Base-by-base conservation (phyloP, 2,329 filamentous ascomycete genomes). In the Exophiala spinifera region DNA sequence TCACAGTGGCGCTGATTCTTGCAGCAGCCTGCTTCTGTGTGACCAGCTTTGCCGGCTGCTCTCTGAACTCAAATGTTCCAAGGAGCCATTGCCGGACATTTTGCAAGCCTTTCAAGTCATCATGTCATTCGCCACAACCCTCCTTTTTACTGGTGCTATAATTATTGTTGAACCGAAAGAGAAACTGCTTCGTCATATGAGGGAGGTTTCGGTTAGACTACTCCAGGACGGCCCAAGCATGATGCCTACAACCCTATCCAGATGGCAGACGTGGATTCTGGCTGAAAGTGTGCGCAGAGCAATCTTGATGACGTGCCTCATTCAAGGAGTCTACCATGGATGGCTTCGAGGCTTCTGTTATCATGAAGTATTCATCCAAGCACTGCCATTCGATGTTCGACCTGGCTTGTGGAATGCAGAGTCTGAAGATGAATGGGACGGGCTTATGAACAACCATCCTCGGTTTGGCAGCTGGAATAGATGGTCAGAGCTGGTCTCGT, bases 261-360 rank as follows among this genome's bases (percentile, higher is more conserved):
- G 21, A 15, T 53, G 51, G 51, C 36, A 39, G 14, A 34, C 37
- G 4, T 53, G 51, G 51, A 37, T 49, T 14, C 20, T 49, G 28
- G 51, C 28, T 11, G 45, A 53, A 21, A 49, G 28, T 14, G 37
- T 53, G 4, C 51, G 51, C 19, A 45, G 51, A 13, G 37, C 37
- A n/a, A 45, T 53, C 4, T 39, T 49, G 14, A 49, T 49, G 45
- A 33, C 23, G 8, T 49, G 28, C 37, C 37, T 53, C 13, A n/a
- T 53, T 10, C 20, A 49, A 36, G 51, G 45, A 4, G 21, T 36
- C 2, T 53, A 53, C 20, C 14, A 20, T 15, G 39, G 33, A 5
- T 45, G 45, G 51, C n/a, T 11, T 8, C 23, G 15, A 15, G 51
- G 51, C 8, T 49, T 20, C 14, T 53, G 46, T 21, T 43, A 31